A percentile compares a stretch with the other conserved stretches of the same genome.
These are phyloP conservation scores for Cadophora gregata DNA, from an alignment of 2,329 filamentous ascomycete genomes.

Conservation along the genomic window DNA sequence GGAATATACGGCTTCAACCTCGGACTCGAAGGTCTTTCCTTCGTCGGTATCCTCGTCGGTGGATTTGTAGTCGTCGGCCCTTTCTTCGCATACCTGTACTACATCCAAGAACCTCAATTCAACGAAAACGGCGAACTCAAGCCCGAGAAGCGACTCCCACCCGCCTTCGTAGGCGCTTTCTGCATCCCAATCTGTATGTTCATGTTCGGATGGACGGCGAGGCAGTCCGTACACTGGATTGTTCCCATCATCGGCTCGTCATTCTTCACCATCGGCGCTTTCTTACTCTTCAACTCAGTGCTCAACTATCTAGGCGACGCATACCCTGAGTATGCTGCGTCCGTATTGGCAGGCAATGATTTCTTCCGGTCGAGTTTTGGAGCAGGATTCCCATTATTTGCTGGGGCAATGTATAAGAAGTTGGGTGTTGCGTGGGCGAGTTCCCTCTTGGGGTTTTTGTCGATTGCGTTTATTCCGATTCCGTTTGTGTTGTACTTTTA, in stretches of 20 bases:
- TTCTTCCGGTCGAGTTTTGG: constrained; percentile 46
- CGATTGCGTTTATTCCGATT: constrained; percentile 41
- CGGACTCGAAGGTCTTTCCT: constrained; percentile 63
- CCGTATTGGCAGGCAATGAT: constrained; percentile 48
- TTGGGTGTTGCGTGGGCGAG: constrained; percentile 46
- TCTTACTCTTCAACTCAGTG: constrained; percentile 55
- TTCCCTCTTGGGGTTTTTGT: constrained; percentile 44
- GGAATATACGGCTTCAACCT: constrained; percentile 64
- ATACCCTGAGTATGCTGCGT: constrained; percentile 48
- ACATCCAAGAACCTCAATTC: constrained; percentile 55
- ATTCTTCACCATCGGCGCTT: constrained; percentile 50
- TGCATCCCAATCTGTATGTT: constrained; percentile 65
- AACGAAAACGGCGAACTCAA: constrained; percentile 53
- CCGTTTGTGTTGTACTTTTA: constrained; percentile 39
- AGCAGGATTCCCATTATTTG: constrained; percentile 47
- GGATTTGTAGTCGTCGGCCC: constrained; percentile 56
- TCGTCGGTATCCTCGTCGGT: constrained; percentile 59
- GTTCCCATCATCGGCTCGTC: constrained; percentile 57
- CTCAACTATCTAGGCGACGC: constrained; percentile 50
- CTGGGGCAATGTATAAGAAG: constrained; percentile 43
- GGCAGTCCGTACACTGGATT: constrained; percentile 59
- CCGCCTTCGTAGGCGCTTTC: constrained; percentile 58
- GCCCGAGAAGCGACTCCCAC: constrained; percentile 59
- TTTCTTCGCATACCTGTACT: constrained; percentile 57
- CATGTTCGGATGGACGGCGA: constrained; percentile 58